Percentiles rank a stretch among this genome's conserved stretches.
These are phyloP conservation scores for Ustilago bromivora DNA, from an alignment of 1,284 basidiomycete genomes.

Conservation along the genomic window DNA sequence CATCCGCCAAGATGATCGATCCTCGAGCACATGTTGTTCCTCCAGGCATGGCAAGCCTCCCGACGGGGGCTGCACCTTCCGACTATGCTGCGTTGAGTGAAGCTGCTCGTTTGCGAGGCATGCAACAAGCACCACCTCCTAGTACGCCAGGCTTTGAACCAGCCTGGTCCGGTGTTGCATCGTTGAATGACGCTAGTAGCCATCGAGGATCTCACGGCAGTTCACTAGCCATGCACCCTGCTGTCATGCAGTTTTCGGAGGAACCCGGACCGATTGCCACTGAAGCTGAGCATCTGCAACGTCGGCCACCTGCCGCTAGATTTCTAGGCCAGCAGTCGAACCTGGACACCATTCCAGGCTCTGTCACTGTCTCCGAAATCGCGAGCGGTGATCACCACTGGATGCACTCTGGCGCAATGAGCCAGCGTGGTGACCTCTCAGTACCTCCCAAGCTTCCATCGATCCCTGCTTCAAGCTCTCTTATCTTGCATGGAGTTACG, in stretches of 20 bases:
- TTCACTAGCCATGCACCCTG: conserved; percentile 17
- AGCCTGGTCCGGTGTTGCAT: conserved; percentile 20
- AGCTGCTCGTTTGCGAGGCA: conserved; percentile 20
- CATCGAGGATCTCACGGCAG: conserved; percentile 27
- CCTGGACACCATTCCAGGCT: conserved; percentile 37
- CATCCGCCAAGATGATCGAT: conserved; percentile 2
- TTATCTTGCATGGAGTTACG: conserved; percentile 22
- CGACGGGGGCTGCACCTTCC: conserved; percentile 27
- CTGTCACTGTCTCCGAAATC: conserved; percentile 25
- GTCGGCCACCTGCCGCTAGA: conserved; percentile 24
- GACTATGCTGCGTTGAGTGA: conserved; percentile 29
- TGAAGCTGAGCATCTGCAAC: conserved; percentile 15
- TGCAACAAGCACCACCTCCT: conserved; percentile 7
- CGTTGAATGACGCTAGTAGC: conserved; percentile 12
- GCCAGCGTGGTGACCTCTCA: conserved; percentile 11
- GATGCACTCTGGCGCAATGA: conserved; percentile 17
- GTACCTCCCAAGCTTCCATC: conserved; percentile 31
- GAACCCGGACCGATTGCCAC: conserved; percentile 5
- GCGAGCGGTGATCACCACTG: conserved; percentile 28
- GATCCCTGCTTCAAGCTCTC: conserved; percentile 31
- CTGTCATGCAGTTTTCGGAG: conserved; percentile 10
- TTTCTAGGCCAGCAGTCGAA: conserved; percentile 19
- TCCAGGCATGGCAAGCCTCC: conserved; percentile 18
- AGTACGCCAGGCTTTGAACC: background rate
- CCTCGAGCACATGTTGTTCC: conserved; percentile 6